phyloP scores from a whole-genome alignment of 2,329 filamentous ascomycete species.

The Penicillium sp. region DNA sequence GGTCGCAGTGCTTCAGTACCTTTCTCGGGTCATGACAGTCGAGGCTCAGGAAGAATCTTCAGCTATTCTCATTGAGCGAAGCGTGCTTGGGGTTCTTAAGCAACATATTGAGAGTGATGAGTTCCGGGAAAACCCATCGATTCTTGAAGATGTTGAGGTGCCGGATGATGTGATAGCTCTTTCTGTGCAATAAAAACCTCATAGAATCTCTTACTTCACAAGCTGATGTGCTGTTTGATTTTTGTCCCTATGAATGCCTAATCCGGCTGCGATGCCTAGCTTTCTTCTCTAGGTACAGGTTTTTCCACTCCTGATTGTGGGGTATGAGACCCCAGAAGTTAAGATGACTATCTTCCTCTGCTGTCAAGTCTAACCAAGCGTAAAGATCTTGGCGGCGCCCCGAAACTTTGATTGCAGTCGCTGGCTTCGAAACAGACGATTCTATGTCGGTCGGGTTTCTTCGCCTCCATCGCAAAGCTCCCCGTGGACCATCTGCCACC shows the following conservation, averaged over 20 bases:
- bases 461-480: neutral
- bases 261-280: constrained; percentile 4
- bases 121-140: constrained; percentile 14
- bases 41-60: constrained; percentile 4
- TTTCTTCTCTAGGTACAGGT: constrained; percentile 13
- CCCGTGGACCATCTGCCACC: neutral
- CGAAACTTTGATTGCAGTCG: too few species aligned
- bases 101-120: constrained; percentile 11
- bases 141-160: constrained; percentile 14
- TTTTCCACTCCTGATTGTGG: constrained; percentile 13
- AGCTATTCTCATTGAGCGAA: constrained; percentile 18
- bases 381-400: constrained; percentile 10
- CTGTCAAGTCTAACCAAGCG: constrained; percentile 14
- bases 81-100: constrained; percentile 14
- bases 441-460: neutral
- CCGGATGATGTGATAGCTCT: constrained; percentile 14
- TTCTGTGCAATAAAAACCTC: neutral
- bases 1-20: constrained; percentile 7
- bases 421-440: neutral
- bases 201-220: too few species aligned
- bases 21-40: constrained; percentile 14
- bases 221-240: too few species aligned
- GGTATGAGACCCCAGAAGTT: constrained; percentile 16
- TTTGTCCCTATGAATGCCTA: too few species aligned
- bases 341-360: constrained; percentile 14